These are phyloP conservation scores for Podila clonocystis DNA, from an alignment of 192 early-diverging fungal genomes.

Conservation along the genomic window DNA sequence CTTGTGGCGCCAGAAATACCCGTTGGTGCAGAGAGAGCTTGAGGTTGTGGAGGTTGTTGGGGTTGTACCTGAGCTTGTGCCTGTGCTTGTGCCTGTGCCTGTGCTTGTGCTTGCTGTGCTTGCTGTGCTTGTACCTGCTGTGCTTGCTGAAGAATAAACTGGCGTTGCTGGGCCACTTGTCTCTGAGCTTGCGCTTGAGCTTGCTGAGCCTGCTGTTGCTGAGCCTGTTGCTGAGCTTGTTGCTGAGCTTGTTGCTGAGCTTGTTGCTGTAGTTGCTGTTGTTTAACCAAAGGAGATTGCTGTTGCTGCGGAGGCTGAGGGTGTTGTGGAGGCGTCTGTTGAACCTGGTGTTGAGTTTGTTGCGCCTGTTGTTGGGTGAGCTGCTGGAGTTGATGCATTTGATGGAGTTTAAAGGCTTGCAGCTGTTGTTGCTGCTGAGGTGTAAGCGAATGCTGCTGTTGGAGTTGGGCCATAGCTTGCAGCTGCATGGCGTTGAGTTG, in stretches of 20 bases:
- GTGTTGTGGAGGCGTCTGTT: too few relatives aligned
- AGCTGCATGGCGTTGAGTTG: background rate
- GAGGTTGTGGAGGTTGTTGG: constrained; percentile 2
- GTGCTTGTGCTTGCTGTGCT: constrained; percentile 1
- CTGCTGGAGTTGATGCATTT: background rate
- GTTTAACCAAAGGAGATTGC: constrained; percentile 5
- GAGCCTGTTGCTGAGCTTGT: background rate
- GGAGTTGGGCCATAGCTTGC: background rate
- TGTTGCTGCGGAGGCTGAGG: constrained; percentile 1
- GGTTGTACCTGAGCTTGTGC: constrained; percentile 5
- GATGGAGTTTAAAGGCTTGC: background rate
- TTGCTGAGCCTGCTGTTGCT: background rate
- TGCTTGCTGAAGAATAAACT: background rate
- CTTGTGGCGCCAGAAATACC: background rate
- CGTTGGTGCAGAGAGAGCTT: background rate
- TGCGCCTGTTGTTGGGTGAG: background rate
- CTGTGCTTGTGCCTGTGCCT: background rate
- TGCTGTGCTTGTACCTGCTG: background rate
- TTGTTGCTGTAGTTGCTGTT: constrained; percentile 6
- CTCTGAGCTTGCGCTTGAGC: background rate
- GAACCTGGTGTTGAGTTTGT: background rate
- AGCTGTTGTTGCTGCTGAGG: constrained; percentile 10
- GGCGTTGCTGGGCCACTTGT: too few relatives aligned
- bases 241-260: constrained; percentile 5
- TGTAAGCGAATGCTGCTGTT: background rate